These are phyloP conservation scores for Coniosporium tulheliwenetii DNA, from an alignment of 2,329 filamentous ascomycete species.

Conservation along the genomic window DNA sequence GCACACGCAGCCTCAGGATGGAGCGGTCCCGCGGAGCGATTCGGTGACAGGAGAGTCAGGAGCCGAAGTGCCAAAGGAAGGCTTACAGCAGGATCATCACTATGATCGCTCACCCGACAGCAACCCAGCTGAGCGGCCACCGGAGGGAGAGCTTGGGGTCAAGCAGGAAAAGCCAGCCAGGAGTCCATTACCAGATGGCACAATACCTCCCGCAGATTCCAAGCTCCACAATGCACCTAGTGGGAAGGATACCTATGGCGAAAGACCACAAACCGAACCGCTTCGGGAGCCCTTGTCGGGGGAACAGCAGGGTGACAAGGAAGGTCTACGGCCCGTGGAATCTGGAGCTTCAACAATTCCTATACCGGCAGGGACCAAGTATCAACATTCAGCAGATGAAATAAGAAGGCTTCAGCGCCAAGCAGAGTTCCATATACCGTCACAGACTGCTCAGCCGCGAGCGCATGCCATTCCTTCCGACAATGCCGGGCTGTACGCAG, in stretches of 20 bases:
- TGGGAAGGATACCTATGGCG: constrained; percentile 18
- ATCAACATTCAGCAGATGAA: constrained; percentile 21
- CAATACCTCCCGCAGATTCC: constrained; percentile 25
- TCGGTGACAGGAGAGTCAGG: constrained; percentile 6
- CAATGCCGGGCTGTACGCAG: constrained; percentile 14
- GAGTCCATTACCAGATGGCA: constrained; percentile 33
- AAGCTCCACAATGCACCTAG: constrained; percentile 10
- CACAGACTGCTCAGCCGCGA: constrained; percentile 15
- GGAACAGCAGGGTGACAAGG: constrained; percentile 9
- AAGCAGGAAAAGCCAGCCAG: constrained; percentile 29
- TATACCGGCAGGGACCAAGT: constrained; percentile 11
- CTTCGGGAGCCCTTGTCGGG: constrained; percentile 18
- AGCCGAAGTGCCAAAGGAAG: constrained; percentile 13
- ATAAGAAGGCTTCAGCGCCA: constrained; percentile 31
- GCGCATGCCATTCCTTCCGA: constrained; percentile 3
- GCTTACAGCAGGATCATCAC: constrained; percentile 34
- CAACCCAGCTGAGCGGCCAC: constrained; percentile 18
- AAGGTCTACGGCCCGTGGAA: constrained; percentile 19
- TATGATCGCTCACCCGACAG: constrained; percentile 29
- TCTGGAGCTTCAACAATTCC: constrained; percentile 27
- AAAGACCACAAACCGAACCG: constrained; percentile 17
- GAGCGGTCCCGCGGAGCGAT: constrained; percentile 14
- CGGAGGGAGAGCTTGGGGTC: constrained; percentile 24
- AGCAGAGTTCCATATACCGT: constrained; percentile 37
- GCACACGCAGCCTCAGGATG: constrained; percentile 6